Evolutionary conservation across 441 rosid species (phyloP).

Genomic region (Gossypium trilobum): DNA sequence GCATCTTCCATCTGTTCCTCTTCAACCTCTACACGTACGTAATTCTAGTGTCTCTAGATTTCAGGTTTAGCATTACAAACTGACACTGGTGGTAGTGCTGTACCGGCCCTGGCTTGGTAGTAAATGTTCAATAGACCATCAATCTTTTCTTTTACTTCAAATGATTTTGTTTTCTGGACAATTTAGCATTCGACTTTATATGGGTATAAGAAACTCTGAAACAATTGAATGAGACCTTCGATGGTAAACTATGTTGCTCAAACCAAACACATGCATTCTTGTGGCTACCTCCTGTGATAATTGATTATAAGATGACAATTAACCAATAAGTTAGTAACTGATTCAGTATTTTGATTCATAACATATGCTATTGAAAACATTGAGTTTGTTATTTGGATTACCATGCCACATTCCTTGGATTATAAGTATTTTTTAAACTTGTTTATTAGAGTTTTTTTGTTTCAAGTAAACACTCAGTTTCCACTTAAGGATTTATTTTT

Average conservation of each 20-base stretch:
- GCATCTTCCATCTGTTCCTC: slow-evolving; percentile 87
- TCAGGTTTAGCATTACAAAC: neutral
- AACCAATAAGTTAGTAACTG: neutral
- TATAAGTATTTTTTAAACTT: neutral
- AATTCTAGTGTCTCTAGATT: slow-evolving; percentile 7
- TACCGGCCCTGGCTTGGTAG: neutral
- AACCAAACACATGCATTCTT: neutral
- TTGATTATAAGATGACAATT: neutral
- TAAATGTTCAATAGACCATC: neutral
- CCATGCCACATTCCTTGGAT: neutral
- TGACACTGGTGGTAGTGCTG: neutral
- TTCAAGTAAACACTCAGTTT: neutral
- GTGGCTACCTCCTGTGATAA: neutral
- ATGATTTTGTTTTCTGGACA: neutral
- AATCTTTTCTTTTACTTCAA: neutral
- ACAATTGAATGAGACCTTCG: neutral
- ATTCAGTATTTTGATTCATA: neutral
- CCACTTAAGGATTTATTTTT: slow-evolving; percentile 10
- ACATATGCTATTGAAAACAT: neutral
- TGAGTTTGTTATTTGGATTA: neutral
- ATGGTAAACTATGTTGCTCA: neutral
- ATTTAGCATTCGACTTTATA: neutral
- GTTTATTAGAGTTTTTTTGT: neutral
- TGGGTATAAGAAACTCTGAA: neutral
- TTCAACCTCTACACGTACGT: slow-evolving; percentile 80